phyloP scores from a whole-genome alignment of 2,329 filamentous ascomycete species.

The Fusarium bactridioides region DNA sequence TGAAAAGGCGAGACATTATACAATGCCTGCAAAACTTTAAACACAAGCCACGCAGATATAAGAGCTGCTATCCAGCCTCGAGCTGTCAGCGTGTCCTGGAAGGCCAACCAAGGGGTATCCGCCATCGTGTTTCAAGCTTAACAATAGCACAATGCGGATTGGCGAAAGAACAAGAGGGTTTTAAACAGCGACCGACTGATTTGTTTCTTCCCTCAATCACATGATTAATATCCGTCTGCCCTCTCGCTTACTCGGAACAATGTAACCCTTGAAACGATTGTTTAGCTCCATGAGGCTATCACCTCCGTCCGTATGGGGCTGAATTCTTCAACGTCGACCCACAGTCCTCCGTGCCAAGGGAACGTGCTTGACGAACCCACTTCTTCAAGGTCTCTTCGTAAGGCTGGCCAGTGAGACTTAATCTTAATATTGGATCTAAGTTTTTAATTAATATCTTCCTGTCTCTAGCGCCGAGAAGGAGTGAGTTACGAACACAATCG shows the following conservation, averaged over 20 bases:
- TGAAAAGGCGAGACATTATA: constrained; percentile 20
- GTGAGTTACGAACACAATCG: neutral
- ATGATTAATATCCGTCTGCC: neutral
- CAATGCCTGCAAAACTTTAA: neutral
- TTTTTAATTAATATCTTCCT: neutral
- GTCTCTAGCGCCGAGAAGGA: too few relatives aligned
- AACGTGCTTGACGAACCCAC: neutral
- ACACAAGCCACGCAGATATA: neutral
- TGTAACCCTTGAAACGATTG: neutral
- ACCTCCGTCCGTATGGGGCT: neutral
- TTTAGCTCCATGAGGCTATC: neutral
- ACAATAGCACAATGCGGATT: neutral
- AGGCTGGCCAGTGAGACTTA: neutral
- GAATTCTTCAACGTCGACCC: neutral
- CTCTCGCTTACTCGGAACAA: neutral
- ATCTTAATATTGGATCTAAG: neutral
- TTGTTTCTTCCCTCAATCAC: neutral
- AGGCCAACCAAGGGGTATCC: neutral
- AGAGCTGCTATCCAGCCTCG: neutral
- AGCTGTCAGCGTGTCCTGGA: neutral
- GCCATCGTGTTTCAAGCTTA: neutral
- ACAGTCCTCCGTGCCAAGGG: neutral
- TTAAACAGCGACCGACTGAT: neutral
- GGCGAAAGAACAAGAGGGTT: neutral
- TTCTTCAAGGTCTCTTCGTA: fast-evolving